Percentiles rank a stretch among this genome's conserved stretches.
Evolutionary conservation across 805 yeast genomes (phyloP).

Genomic region (Candida pseudoglaebosa): DNA sequence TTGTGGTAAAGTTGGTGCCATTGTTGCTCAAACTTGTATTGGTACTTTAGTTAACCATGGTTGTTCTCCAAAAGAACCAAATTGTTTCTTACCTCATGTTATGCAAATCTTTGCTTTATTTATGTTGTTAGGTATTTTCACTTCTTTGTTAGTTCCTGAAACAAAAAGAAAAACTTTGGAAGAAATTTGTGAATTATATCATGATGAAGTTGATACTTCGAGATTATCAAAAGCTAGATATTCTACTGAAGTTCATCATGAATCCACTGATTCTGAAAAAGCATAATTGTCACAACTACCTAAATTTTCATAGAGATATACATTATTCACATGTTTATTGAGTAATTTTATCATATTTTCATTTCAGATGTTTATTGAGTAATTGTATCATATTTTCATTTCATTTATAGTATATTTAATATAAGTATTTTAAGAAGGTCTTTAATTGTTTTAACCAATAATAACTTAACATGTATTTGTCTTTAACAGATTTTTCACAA

Average conservation of each 20-base stretch:
- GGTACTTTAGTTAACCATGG: constrained; percentile 81
- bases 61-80: constrained; percentile 56
- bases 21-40: constrained; percentile 81
- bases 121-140: constrained; percentile 75
- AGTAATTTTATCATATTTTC: too few relatives aligned
- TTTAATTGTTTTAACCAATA: too few relatives aligned
- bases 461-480: too few relatives aligned
- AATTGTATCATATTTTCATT: too few relatives aligned
- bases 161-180: constrained; percentile 90
- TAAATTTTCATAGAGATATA: neutral
- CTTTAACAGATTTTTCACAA: too few relatives aligned
- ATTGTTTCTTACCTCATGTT: constrained; percentile 87
- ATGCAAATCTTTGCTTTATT: constrained; percentile 92
- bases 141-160: constrained; percentile 75
- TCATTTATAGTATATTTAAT: too few relatives aligned
- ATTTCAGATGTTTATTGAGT: too few relatives aligned
- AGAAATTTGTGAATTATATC: constrained; percentile 74
- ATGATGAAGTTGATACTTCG: constrained; percentile 64
- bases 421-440: too few relatives aligned
- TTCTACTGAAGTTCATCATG: constrained; percentile 22
- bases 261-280: constrained; percentile 34
- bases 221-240: constrained; percentile 39
- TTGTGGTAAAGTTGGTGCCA: constrained; percentile 87
- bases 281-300: neutral
- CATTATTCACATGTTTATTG: too few relatives aligned